These are phyloP conservation scores for Solanum clarkiae DNA, from an alignment of 257 asterid genomes.

Conservation along the genomic window DNA sequence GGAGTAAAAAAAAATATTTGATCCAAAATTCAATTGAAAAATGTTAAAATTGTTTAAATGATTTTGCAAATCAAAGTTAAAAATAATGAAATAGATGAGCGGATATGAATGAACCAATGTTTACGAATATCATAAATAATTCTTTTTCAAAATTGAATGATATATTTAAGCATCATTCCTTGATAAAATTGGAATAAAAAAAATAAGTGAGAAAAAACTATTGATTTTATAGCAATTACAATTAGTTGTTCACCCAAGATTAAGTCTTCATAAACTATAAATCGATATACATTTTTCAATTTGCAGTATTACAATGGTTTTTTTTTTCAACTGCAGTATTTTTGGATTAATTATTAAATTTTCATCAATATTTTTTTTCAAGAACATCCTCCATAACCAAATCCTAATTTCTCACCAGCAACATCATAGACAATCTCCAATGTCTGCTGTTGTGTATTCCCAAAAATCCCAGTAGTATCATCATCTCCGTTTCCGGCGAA, in stretches of 20 bases:
- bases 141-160: too few species aligned
- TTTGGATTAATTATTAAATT: neutral
- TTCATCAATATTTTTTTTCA: neutral
- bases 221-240: neutral
- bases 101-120: too few species aligned
- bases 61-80: too few species aligned
- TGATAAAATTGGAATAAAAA: too few species aligned
- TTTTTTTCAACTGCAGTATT: neutral
- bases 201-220: too few species aligned
- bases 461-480: constrained; percentile 27
- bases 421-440: constrained; percentile 61
- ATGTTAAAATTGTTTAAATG: too few species aligned
- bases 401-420: constrained; percentile 56
- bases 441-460: constrained; percentile 64
- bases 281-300: neutral
- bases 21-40: too few species aligned
- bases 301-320: neutral
- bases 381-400: constrained; percentile 48
- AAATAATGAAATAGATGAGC: too few species aligned
- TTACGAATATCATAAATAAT: too few species aligned
- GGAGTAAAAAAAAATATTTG: too few species aligned
- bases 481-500: constrained; percentile 39
- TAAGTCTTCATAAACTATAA: neutral
- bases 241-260: neutral
- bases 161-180: too few species aligned